Conservation (phyloP, 345 rosid species). For the Sonneratia alba region DNA sequence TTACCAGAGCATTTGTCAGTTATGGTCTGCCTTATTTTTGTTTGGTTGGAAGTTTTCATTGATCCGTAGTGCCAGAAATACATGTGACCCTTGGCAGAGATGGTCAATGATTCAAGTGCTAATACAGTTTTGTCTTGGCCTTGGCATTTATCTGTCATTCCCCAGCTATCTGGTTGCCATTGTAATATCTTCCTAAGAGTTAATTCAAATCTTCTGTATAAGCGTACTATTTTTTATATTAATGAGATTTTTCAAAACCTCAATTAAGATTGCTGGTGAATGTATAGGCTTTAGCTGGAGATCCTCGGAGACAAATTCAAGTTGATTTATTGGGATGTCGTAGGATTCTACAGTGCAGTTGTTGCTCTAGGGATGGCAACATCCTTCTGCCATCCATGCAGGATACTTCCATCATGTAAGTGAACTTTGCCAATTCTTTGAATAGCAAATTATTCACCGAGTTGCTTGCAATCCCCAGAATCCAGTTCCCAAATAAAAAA, state of each 20-base stretch:
- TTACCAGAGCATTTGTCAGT: background rate
- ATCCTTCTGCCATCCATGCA: constrained; percentile 56
- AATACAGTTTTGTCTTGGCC: background rate
- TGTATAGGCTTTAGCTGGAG: constrained; percentile 73
- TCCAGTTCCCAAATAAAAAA: too few relatives aligned
- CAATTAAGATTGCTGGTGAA: background rate
- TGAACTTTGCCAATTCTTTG: constrained; percentile 1
- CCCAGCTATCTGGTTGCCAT: background rate
- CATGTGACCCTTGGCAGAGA: background rate
- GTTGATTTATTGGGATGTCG: constrained; percentile 72
- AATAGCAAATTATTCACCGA: background rate
- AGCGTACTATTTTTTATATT: too few relatives aligned
- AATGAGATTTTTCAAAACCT: too few relatives aligned
- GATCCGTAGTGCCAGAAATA: background rate
- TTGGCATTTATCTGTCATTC: background rate
- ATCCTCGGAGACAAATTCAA: constrained; percentile 79
- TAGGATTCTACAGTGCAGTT: constrained; percentile 49
- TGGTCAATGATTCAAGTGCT: background rate
- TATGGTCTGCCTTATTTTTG: background rate
- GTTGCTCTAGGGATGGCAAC: constrained; percentile 45
- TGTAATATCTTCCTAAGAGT: background rate
- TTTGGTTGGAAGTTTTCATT: background rate
- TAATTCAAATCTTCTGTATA: background rate
- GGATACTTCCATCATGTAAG: constrained; percentile 88
- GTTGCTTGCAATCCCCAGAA: background rate